Evolutionary conservation across 495 filamentous ascomycete genomes (phyloP), one percentile per base, ranked within the genome.

Genomic region (Lophiostoma macrostomum): DNA sequence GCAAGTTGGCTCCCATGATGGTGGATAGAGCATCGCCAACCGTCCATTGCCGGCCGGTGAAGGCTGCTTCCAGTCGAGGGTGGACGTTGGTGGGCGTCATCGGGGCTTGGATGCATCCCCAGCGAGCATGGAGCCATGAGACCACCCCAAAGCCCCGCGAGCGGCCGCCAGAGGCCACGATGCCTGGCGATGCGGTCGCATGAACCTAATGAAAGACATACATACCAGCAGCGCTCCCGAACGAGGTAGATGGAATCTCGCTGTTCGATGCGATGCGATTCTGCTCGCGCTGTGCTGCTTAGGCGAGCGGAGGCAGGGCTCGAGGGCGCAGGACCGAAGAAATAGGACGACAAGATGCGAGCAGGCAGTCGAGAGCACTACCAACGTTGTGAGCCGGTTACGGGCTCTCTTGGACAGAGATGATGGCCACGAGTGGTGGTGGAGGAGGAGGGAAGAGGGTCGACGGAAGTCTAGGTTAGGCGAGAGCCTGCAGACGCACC

Each of bases 61-160:
- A 32, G 52, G 23, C 29, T 11, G 29, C 16, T 56, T 13, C 28
- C 18, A 24, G 40, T 25, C n/a, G 42, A 18, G 28, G 11, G 32
- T 35, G 31, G 50, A 8, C 31, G 36, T 24, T 39, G 22, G 12
- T 36, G 29, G 43, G 36, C 45, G 43, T n/a, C 53, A 39, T 30
- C n/a, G 30, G 64, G 52, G 58, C 36, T 41, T 49, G 47, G 39
- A 62, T 50, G 61, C 53, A 48, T 20, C 53, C 35, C 31, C 48
- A 58, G 44, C 37, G 43, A 61, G 51, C 13, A 22, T 5, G 25
- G 35, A 35, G 44, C 45, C 28, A 50, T 14, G 41, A 38, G 37
- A 38, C 34, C 46, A 40, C 8, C 28, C n/a, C 12, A 22, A 28
- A 27, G 10, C 11, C 37, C 28, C 20, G 28, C 18, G 13, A 28